Evolutionary conservation across 192 early-diverging fungal species (phyloP).

Genomic region (Podila horticola): DNA sequence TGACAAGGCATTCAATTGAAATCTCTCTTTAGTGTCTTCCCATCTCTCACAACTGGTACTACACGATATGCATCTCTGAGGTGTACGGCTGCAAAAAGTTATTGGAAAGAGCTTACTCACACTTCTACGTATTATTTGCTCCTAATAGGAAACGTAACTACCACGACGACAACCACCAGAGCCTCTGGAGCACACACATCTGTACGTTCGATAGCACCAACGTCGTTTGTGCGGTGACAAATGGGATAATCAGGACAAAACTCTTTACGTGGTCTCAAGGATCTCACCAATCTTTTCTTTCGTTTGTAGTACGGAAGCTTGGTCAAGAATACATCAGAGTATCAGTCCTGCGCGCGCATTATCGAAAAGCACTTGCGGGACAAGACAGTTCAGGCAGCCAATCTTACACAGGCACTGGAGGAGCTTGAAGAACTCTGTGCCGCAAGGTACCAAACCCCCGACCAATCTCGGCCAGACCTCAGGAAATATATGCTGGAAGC

Average conservation of each 20-base stretch:
- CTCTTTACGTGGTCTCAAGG: too few relatives aligned
- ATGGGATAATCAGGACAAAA: too few relatives aligned
- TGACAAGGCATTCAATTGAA: background rate
- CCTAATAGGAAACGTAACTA: too few relatives aligned
- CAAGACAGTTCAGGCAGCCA: background rate
- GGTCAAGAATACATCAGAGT: conserved; percentile 9
- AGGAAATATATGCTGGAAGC: background rate
- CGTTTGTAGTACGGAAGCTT: too few relatives aligned
- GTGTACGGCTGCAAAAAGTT: background rate
- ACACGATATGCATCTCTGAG: background rate
- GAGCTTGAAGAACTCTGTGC: conserved; percentile 32
- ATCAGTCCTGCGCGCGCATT: conserved; percentile 27
- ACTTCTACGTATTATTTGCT: background rate
- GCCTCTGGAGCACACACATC: too few relatives aligned
- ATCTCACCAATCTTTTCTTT: too few relatives aligned
- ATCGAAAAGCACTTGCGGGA: conserved; percentile 17
- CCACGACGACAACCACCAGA: too few relatives aligned
- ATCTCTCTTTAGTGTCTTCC: background rate
- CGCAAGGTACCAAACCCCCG: conserved; percentile 6
- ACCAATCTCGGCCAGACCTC: background rate
- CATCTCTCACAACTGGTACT: background rate
- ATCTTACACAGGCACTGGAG: conserved; percentile 17
- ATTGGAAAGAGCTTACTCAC: background rate
- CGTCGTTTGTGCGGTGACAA: too few relatives aligned
- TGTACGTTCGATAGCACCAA: too few relatives aligned